Conservation (phyloP, 305 asterid genomes). For the Fraxinus angustifolia region DNA sequence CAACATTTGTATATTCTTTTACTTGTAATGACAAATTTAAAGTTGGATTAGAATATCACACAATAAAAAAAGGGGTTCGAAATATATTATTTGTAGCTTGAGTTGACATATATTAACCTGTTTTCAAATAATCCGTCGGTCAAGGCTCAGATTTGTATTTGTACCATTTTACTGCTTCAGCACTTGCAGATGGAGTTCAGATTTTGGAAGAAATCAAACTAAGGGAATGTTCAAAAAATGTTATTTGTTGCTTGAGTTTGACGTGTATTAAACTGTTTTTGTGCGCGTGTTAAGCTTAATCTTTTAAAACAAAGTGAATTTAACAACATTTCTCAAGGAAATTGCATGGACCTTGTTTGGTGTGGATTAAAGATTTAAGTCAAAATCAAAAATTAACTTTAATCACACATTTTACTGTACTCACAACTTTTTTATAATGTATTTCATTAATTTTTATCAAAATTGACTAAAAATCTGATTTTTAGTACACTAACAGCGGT, state of each 20-base stretch:
- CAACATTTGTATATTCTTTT: not conserved
- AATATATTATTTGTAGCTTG: not conserved
- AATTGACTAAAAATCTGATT: not conserved
- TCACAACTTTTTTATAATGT: no score
- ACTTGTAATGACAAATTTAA: not conserved
- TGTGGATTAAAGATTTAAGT: not conserved
- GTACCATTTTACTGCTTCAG: not conserved
- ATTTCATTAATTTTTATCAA: not conserved
- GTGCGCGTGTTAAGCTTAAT: not conserved
- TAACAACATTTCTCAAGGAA: not conserved
- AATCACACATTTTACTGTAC: not conserved
- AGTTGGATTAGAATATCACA: not conserved
- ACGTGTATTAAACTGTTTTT: not conserved
- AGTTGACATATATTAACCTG: not conserved
- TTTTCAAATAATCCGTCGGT: not conserved
- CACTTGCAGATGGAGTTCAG: not conserved
- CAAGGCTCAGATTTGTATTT: not conserved
- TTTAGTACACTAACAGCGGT: not conserved
- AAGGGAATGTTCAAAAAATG: not conserved
- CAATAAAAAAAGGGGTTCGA: not conserved
- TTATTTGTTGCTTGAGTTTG: not conserved
- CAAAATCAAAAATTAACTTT: no score
- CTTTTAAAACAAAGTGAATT: not conserved
- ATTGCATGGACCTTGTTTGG: not conserved
- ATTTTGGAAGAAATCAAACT: not conserved